Percentiles rank a stretch among this genome's conserved stretches.
phyloP scores from a whole-genome alignment of 164 flowering plant species.

The Houttuynia cordata region DNA sequence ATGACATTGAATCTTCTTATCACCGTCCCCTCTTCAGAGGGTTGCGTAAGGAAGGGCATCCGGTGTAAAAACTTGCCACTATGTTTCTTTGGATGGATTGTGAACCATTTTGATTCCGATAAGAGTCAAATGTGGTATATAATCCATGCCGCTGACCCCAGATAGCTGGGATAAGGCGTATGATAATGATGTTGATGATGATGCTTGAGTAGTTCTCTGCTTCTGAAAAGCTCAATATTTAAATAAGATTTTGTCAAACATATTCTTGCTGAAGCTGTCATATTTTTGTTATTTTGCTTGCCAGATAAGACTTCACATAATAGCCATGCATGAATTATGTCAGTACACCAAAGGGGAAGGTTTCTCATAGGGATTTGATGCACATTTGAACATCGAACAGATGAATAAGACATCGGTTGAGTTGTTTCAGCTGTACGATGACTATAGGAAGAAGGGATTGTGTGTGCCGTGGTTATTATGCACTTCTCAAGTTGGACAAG shows the following conservation, averaged over 20 bases:
- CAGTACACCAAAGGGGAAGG: conserved; percentile 94
- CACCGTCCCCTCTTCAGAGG: too few relatives aligned
- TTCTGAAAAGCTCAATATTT: too few relatives aligned
- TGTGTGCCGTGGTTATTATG: conserved; percentile 86
- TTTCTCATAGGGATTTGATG: conserved; percentile 96
- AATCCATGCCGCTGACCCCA: too few relatives aligned
- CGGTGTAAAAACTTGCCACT: too few relatives aligned
- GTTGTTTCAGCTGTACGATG: conserved; percentile 91
- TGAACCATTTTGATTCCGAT: too few relatives aligned
- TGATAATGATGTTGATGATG: conserved; percentile 48
- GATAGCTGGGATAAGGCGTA: too few relatives aligned
- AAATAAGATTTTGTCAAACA: neutral
- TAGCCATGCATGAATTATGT: conserved; percentile 97
- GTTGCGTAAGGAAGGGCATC: too few relatives aligned
- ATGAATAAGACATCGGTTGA: conserved; percentile 99
- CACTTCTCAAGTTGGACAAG: conserved; percentile 91
- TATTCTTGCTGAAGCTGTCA: neutral
- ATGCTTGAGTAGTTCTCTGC: conserved; percentile 32
- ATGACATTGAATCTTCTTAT: too few relatives aligned
- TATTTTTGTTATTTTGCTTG: conserved; percentile 3
- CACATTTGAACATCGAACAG: conserved; percentile 97
- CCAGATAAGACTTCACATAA: conserved; percentile 90
- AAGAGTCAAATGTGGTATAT: too few relatives aligned
- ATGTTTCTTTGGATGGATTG: too few relatives aligned
- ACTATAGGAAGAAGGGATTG: conserved; percentile 85